These are phyloP conservation scores for Prunus mongolica DNA, from an alignment of 306 rosid species.

Conservation along the genomic window DNA sequence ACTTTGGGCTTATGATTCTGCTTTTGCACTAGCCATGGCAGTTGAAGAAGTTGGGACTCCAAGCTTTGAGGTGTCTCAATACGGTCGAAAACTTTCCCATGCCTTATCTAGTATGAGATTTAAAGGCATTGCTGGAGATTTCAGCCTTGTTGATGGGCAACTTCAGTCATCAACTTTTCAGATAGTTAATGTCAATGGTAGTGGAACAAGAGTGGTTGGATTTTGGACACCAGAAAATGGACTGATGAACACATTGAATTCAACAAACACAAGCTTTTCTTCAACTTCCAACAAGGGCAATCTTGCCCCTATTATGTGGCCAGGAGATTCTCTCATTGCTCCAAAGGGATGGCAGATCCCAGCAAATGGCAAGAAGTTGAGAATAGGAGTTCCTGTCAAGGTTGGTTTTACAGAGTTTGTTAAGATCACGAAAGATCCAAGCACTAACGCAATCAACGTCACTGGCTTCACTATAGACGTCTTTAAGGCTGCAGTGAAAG, in stretches of 20 bases:
- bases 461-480: slow-evolving; percentile 50
- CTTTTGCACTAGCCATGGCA: slow-evolving; percentile 53
- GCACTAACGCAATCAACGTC: slow-evolving; percentile 15
- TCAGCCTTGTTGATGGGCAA: slow-evolving; percentile 13
- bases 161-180: slow-evolving; percentile 5
- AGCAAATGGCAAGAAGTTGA: slow-evolving; percentile 34
- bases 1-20: slow-evolving; percentile 60
- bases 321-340: slow-evolving; percentile 28
- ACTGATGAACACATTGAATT: slow-evolving; percentile 13
- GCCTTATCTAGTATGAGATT: slow-evolving; percentile 13
- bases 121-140: slow-evolving; percentile 18
- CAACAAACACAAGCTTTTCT: not conserved
- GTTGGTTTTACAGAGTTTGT: slow-evolving; percentile 35
- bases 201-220: slow-evolving; percentile 34
- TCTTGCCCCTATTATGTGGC: slow-evolving; percentile 35
- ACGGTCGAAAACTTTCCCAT: slow-evolving; percentile 29
- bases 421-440: not conserved
- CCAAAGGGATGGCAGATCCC: slow-evolving; percentile 65
- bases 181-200: slow-evolving; percentile 36
- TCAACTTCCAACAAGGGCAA: slow-evolving; percentile 15
- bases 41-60: slow-evolving; percentile 30
- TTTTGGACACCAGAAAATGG: slow-evolving; percentile 43
- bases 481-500: slow-evolving; percentile 38
- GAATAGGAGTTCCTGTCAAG: slow-evolving; percentile 44
- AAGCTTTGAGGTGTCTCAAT: slow-evolving; percentile 13